Percentiles rank a stretch among this genome's conserved stretches.
phyloP scores from a whole-genome alignment of 75 land plant genomes.

The Sequoia sempervirens region DNA sequence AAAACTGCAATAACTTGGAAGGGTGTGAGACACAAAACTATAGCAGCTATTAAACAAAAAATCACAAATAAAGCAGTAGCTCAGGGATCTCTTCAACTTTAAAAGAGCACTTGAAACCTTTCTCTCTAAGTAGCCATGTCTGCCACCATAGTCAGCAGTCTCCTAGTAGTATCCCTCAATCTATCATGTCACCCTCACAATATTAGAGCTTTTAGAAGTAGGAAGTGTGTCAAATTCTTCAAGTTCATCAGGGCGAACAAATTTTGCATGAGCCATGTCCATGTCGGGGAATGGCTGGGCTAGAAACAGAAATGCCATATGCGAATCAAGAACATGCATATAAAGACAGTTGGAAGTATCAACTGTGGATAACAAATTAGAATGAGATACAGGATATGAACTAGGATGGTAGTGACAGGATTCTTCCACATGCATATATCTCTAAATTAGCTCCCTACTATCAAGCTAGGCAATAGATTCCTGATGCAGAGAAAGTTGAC shows the following conservation, averaged over 20 bases:
- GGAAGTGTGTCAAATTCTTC: conserved; percentile 47
- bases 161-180: conserved; percentile 39
- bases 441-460: conserved; percentile 38
- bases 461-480: conserved; percentile 26
- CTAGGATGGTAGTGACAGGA: conserved; percentile 45
- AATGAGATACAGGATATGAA: conserved; percentile 40
- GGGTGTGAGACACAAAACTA: conserved; percentile 51
- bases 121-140: conserved; percentile 64
- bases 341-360: conserved; percentile 46
- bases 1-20: conserved; percentile 42
- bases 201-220: conserved; percentile 22
- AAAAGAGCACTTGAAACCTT: conserved; percentile 38
- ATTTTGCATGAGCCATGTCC: conserved; percentile 50
- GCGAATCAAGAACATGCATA: conserved; percentile 51
- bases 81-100: conserved; percentile 72
- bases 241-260: conserved; percentile 34
- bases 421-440: conserved; percentile 53
- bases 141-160: conserved; percentile 46
- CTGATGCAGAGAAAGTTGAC: conserved; percentile 24
- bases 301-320: conserved; percentile 37
- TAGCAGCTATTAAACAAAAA: conserved; percentile 45
- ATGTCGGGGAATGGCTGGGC: conserved; percentile 40
- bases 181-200: conserved; percentile 54
- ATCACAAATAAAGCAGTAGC: conserved; percentile 35
- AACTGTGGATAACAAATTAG: conserved; percentile 47